Conservation (phyloP, 2,329 filamentous ascomycete species). For the Hypoxylon sp. region DNA sequence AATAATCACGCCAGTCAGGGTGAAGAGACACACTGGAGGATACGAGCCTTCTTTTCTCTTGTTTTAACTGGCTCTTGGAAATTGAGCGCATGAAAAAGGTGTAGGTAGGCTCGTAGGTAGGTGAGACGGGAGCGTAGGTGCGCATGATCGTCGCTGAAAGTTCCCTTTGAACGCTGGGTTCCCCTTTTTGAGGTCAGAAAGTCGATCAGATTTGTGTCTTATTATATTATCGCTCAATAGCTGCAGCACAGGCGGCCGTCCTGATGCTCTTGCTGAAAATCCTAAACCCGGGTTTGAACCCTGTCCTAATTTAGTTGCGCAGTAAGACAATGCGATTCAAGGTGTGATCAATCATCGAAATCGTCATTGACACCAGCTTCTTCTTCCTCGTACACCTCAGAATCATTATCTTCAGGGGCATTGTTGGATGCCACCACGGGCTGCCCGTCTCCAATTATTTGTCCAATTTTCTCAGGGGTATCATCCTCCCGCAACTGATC, state of each 20-base stretch:
- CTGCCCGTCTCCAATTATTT: constrained; percentile 33
- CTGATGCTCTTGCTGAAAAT: constrained; percentile 2
- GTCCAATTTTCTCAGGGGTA: constrained; percentile 38
- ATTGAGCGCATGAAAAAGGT: constrained; percentile 21
- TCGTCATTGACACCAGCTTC: constrained; percentile 52
- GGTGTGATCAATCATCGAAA: constrained; percentile 48
- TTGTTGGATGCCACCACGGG: constrained; percentile 22
- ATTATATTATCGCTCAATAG: constrained; percentile 20
- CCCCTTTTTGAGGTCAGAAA: constrained; percentile 14
- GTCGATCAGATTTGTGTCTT: constrained; percentile 18
- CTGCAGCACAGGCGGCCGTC: constrained; percentile 1
- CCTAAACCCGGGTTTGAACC: constrained; percentile 3
- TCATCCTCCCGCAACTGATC: constrained; percentile 46
- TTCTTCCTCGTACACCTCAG: constrained; percentile 54
- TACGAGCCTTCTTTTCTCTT: background rate
- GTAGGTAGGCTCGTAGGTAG: constrained; percentile 3
- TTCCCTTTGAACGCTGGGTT: background rate
- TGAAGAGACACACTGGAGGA: constrained; percentile 5
- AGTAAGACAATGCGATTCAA: constrained; percentile 3
- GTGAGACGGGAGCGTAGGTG: constrained; percentile 5
- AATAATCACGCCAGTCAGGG: constrained; percentile 7
- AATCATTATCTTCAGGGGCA: constrained; percentile 49
- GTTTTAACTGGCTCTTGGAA: constrained; percentile 15
- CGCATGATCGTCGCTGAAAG: constrained; percentile 11
- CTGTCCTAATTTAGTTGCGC: constrained; percentile 5